Conservation (phyloP, 306 rosid genomes). For the Psophocarpus tetragonolobus region DNA sequence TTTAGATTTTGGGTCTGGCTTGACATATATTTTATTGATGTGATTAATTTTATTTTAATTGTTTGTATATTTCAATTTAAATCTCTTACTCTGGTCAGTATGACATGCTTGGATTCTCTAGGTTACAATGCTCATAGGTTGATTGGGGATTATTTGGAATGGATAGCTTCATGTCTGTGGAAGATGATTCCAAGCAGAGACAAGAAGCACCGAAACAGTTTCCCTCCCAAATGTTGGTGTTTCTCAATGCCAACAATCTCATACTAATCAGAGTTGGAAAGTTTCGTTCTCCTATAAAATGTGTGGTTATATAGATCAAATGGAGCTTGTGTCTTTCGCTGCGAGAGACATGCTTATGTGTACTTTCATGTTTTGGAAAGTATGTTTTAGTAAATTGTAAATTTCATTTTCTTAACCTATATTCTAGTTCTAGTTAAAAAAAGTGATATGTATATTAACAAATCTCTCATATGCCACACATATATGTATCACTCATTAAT, state of each 20-base stretch:
- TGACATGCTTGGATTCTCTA: slow-evolving; percentile 32
- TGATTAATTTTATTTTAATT: neutral
- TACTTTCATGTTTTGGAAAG: too few species aligned
- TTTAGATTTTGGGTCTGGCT: neutral
- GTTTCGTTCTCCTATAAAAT: slow-evolving; percentile 63
- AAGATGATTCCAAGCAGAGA: slow-evolving; percentile 41
- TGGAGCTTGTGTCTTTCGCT: slow-evolving; percentile 86
- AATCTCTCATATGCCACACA: neutral
- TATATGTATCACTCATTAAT: neutral
- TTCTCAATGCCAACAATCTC: slow-evolving; percentile 33
- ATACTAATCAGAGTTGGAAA: slow-evolving; percentile 43
- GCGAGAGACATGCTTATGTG: slow-evolving; percentile 62
- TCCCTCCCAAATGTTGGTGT: slow-evolving; percentile 22
- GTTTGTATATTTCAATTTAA: neutral
- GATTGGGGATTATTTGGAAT: slow-evolving; percentile 91
- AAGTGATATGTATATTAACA: neutral
- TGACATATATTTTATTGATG: neutral
- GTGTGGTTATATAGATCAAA: slow-evolving; percentile 67
- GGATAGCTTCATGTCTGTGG: slow-evolving; percentile 45
- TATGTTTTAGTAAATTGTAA: neutral
- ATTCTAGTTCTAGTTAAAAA: neutral
- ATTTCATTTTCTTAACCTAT: neutral
- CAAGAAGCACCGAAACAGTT: slow-evolving; percentile 50
- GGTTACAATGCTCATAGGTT: slow-evolving; percentile 84
- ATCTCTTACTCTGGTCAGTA: neutral